Evolutionary conservation across 371 early-diverging fungal species (phyloP), one percentile per base, ranked within the genome.

Genomic region (Umbelopsis sp.): DNA sequence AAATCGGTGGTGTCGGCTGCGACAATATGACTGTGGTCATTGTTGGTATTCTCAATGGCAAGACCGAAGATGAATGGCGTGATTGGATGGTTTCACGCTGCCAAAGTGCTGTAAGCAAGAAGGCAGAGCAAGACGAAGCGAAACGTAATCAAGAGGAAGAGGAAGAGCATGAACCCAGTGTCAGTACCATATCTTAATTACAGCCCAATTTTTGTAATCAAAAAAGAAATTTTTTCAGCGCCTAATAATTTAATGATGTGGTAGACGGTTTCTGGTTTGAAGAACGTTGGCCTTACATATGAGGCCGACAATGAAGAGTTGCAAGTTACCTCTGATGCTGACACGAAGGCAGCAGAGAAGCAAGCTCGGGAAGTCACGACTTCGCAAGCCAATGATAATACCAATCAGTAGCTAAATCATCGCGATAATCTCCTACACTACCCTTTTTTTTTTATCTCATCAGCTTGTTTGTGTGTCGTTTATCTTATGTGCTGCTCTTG

Each of bases 1-100:
- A 92, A 41, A 74, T 91, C 62, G 92, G 93, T 52, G 95, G 94
- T n/a, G 85, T 97, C 29, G 99, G 99, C 12, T 97, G 97, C 80
- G 99, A 99, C 76, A 99, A 99, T 83, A 99, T 99, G 99, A 96
- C 98, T 0, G 93, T 97, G 14, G 80, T 97, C 46, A 93, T 99
- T 51, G 92, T 96, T 5, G 99, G 86, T 0, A 76, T 97, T 48
- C 81, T 97, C 71, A 85, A 91, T 69, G 95, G 94, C 53, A 84
- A 83, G 72, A 79, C 90, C 12, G 69, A 78, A 63, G 87, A 88
- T 5, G 85, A 90, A 71, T 96, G 96, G 96, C 84, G 85, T 57
- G 71, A 80, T 25, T 45, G 80, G 79, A 79, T 83, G 72, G 78
- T 70, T 35, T 57, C 57, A 57, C 57, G 57, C 8, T 57, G 57